Evolutionary conservation across 2,329 filamentous ascomycete species (phyloP).

Genomic region (Annulohypoxylon truncatum): DNA sequence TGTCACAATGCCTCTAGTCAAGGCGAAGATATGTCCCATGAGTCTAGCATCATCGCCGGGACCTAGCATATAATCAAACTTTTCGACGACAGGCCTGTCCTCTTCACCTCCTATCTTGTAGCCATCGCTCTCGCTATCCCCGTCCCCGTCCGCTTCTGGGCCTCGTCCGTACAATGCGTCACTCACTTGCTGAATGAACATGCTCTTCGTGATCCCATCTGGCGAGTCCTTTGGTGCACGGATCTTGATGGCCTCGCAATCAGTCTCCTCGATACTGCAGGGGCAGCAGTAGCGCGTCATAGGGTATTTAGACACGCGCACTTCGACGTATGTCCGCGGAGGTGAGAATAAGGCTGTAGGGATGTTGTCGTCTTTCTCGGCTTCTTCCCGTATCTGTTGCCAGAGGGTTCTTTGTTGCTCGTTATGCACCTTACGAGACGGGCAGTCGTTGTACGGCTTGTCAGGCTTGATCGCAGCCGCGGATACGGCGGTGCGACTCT

Average conservation of each 20-base stretch:
- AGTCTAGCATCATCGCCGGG: background rate
- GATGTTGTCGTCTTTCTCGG: slow-evolving; percentile 1
- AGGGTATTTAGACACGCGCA: slow-evolving; percentile 9
- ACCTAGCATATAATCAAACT: slow-evolving; percentile 1
- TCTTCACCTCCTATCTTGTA: slow-evolving; percentile 15
- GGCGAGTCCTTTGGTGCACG: slow-evolving; percentile 8
- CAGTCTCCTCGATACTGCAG: slow-evolving; percentile 8
- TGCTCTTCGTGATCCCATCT: slow-evolving; percentile 19
- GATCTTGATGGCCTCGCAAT: slow-evolving; percentile 12
- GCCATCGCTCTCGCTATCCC: background rate
- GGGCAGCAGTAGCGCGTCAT: slow-evolving; percentile 6
- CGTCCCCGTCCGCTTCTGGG: background rate
- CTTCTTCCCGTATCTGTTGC: slow-evolving; percentile 6
- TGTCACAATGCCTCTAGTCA: background rate
- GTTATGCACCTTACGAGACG: slow-evolving; percentile 12
- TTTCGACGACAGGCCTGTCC: slow-evolving; percentile 4
- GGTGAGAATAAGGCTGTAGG: slow-evolving; percentile 15
- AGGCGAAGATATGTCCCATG: slow-evolving; percentile 8
- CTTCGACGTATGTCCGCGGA: slow-evolving; percentile 11
- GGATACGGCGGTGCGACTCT: background rate
- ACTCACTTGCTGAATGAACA: slow-evolving; percentile 22
- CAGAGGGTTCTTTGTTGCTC: slow-evolving; percentile 2
- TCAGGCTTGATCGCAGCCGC: background rate
- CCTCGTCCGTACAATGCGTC: slow-evolving; percentile 16
- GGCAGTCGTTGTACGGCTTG: background rate